Evolutionary conservation across 768 basidiomycete genomes (phyloP).

Genomic region (Russula griseocarnosa): DNA sequence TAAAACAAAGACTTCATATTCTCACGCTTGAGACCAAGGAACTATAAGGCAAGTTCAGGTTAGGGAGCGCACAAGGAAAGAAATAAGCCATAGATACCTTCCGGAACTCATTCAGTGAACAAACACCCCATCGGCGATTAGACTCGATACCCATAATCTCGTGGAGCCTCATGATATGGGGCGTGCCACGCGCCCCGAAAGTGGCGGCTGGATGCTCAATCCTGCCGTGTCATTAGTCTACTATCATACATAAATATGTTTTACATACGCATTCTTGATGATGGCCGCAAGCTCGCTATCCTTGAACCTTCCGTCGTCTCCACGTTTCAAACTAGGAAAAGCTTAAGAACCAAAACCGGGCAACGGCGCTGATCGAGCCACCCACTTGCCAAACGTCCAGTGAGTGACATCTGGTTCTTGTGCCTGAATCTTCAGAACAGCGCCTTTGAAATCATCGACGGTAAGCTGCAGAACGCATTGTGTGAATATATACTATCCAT

Average conservation of each 20-base stretch:
- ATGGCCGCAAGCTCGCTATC: constrained; percentile 67
- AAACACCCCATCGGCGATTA: constrained; percentile 74
- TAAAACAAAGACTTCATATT: not conserved
- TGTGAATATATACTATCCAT: not conserved
- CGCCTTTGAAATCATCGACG: constrained; percentile 48
- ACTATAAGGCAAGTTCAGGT: constrained; percentile 37
- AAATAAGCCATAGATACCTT: constrained; percentile 40
- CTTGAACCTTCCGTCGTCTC: constrained; percentile 56
- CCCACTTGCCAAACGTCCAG: constrained; percentile 67
- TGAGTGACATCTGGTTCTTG: constrained; percentile 46
- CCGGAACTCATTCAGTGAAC: constrained; percentile 80
- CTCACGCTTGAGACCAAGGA: constrained; percentile 72
- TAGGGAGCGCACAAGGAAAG: not conserved
- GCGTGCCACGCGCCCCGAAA: constrained; percentile 75
- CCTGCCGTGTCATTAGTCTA: constrained; percentile 36
- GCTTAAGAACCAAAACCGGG: not conserved
- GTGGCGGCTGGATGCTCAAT: constrained; percentile 68
- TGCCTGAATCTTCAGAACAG: constrained; percentile 39
- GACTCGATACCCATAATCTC: constrained; percentile 84
- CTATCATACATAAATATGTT: not conserved
- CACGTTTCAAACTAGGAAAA: constrained; percentile 51
- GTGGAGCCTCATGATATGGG: constrained; percentile 62
- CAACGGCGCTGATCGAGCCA: not conserved
- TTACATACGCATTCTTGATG: constrained; percentile 61
- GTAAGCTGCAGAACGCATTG: constrained; percentile 35